Evolutionary conservation across 2,329 filamentous ascomycete genomes (phyloP).

Genomic region (Microdochium nivale): DNA sequence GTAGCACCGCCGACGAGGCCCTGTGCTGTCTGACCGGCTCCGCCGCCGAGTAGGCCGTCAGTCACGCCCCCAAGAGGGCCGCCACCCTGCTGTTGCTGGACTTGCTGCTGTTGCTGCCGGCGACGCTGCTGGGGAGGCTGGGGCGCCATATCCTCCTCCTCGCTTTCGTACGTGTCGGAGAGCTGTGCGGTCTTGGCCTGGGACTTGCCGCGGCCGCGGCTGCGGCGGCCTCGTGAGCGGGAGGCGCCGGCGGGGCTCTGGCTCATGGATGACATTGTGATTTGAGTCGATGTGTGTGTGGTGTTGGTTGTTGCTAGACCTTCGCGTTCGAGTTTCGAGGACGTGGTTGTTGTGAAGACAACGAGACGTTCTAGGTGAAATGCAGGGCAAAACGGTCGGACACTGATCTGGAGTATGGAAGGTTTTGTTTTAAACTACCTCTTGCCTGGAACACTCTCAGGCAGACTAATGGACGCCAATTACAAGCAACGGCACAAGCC

Average conservation of each 20-base stretch:
- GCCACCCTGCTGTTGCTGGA: constrained; percentile 24
- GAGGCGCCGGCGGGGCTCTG: constrained; percentile 50
- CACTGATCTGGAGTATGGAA: neutral
- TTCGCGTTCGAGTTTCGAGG: neutral
- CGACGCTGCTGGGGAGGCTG: neutral
- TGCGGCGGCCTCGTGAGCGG: constrained; percentile 42
- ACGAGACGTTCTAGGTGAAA: neutral
- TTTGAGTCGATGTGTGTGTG: neutral
- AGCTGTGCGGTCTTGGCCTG: neutral
- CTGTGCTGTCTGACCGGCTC: constrained; percentile 14
- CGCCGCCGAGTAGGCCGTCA: constrained; percentile 5
- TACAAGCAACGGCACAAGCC: neutral
- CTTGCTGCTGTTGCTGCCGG: neutral
- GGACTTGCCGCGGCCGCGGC: neutral
- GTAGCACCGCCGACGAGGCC: constrained; percentile 25
- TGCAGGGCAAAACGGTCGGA: neutral
- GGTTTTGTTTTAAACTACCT: neutral
- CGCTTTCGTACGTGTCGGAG: neutral
- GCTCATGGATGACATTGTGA: constrained; percentile 31
- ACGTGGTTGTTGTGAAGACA: neutral
- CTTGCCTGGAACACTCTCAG: neutral
- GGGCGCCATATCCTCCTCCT: neutral
- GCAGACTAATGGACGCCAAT: neutral
- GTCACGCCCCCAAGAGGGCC: constrained; percentile 58
- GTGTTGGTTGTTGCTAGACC: neutral